Evolutionary conservation across 164 flowering plant species (phyloP), one percentile per base, ranked within the genome.

Genomic region (Aristolochia californica): DNA sequence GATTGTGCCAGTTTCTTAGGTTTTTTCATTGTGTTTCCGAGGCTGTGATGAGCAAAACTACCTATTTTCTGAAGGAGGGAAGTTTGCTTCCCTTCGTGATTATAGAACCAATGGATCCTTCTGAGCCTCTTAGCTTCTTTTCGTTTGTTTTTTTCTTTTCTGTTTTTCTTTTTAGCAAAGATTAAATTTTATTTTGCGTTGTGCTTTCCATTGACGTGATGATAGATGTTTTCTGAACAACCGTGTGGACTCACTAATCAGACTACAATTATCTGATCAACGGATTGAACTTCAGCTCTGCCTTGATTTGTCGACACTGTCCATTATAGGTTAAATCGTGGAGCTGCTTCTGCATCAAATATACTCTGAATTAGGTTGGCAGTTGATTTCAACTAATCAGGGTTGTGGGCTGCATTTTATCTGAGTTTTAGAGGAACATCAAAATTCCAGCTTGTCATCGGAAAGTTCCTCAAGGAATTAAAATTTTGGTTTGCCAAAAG

Each of bases 251-350:
- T 58, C 55, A 66, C 66, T 58, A 70, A 56, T 55, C 94, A 81
- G 88, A 83, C 88, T 83, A 86, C 87, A 86, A 85, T 83, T 86
- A 86, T 86, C 88, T 83, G 94, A 86, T 78, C 88, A 66, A 48
- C 68, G 76, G 77, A 20, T 20, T 12, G 23, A 8, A 17, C 24
- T 18, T 20, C 22, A 15, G 22, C 51, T 12, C n/a, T 18, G 13
- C 8, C 9, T n/a, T 44, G 9, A 44, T n/a, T n/a, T n/a, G n/a
- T n/a, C n/a, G n/a, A n/a, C n/a, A n/a, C n/a, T n/a, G n/a, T n/a
- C n/a, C n/a, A n/a, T n/a, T n/a, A n/a, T n/a, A n/a, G n/a, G n/a
- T n/a, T n/a, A n/a, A n/a, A n/a, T n/a, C n/a, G n/a, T n/a, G n/a
- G n/a, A n/a, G n/a, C n/a, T n/a, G n/a, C n/a, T n/a, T n/a, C n/a